Base-by-base conservation (phyloP, 306 rosid species). In the Crotalaria pallida region DNA sequence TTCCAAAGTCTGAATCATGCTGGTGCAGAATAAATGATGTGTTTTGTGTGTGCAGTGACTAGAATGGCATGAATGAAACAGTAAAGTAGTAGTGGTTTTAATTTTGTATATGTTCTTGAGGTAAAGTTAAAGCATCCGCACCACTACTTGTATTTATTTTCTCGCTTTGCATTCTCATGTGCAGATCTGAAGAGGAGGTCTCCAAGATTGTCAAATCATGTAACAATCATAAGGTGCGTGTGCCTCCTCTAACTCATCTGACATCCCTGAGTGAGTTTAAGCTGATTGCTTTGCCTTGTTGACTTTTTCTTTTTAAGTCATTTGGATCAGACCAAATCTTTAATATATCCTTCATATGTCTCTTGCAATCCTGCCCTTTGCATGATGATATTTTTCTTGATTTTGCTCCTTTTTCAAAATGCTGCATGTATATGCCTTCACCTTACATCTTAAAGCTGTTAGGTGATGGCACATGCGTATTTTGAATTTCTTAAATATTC, bases 111-210 rank as follows among this genome's bases (percentile, higher is more conserved):
- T 72, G 1, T 58, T 50, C 33, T 17, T 45, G 40, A n/a, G 58
- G 57, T 45, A 45, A 11, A 43, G 40, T 43, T 53, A 73, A 48
- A 55, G 40, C 48, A 21, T 34, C 51, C 24, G 17, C 69, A 48
- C 44, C 31, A 22, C 73, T 47, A 22, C 73, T 47, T 40, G n/a
- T 40, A 58, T 63, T 34, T 57, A 40, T 65, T 75, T 67, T 58
- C 64, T 56, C 62, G 65, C 55, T 40, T 45, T 33, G 47, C 55
- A 45, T 45, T 71, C 44, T 58, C 19, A 57, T 72, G 74, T 85
- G 83, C 90, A 92, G 98, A 81, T 88, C 92, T 13, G 96, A 93
- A 73, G 96, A 85, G 74, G 90, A 93, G 81, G 97, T 90, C 65
- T 87, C 94, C 55, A 69, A 81, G 79, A 84, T 93, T 68, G 94